Evolutionary conservation across 192 early-diverging fungal species (phyloP).

Genomic region (Paraglomus brasilianum): DNA sequence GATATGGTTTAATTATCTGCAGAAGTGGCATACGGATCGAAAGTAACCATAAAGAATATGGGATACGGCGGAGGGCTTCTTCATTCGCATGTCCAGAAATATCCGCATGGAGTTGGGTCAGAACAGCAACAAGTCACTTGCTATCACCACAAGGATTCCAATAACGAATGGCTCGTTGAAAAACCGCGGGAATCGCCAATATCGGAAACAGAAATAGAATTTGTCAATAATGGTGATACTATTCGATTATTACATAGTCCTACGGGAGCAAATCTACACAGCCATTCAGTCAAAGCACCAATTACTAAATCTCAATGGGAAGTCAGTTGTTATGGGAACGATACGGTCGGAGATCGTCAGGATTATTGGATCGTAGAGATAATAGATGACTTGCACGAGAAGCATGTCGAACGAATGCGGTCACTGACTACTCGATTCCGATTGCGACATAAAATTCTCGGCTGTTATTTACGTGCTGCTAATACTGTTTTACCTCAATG

Average conservation of each 20-base stretch:
- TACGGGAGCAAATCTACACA: conserved; percentile 83
- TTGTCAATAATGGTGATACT: conserved; percentile 74
- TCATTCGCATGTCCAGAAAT: conserved; percentile 90
- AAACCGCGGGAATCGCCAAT: conserved; percentile 50
- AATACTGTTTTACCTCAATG: conserved; percentile 87
- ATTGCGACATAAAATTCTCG: conserved; percentile 65
- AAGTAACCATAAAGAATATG: conserved; percentile 79
- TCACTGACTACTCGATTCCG: conserved; percentile 82
- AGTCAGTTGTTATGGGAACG: conserved; percentile 87
- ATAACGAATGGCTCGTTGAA: conserved; percentile 88
- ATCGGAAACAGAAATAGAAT: conserved; percentile 36
- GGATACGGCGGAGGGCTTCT: conserved; percentile 84
- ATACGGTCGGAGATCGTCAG: conserved; percentile 69
- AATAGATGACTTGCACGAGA: conserved; percentile 62
- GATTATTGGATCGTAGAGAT: conserved; percentile 92
- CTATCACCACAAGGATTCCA: conserved; percentile 89
- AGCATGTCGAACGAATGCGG: conserved; percentile 49
- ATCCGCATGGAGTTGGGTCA: conserved; percentile 74
- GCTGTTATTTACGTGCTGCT: conserved; percentile 76
- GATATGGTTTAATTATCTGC: not conserved
- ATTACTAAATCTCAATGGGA: conserved; percentile 77
- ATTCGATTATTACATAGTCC: conserved; percentile 75
- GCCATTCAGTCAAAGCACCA: conserved; percentile 75
- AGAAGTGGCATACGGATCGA: conserved; percentile 93
- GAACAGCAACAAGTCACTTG: conserved; percentile 97